phyloP scores from a whole-genome alignment of 108 stramenopile species.

The Epipyxis sp. region DNA sequence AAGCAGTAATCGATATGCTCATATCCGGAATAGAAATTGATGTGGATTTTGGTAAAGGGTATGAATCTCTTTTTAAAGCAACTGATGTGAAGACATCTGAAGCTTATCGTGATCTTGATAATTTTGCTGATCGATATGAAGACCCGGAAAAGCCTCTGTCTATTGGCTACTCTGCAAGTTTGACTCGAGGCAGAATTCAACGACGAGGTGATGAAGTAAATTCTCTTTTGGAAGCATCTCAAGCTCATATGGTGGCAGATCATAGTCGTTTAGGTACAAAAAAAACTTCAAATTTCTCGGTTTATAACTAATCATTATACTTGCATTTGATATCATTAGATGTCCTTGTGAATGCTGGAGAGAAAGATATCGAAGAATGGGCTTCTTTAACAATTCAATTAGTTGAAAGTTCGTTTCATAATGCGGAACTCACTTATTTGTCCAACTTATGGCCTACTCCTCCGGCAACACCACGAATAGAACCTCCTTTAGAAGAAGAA shows the following conservation, averaged over 20 bases:
- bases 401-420: conserved; percentile 2
- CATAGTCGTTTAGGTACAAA: no score
- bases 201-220: background rate
- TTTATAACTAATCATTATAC: no score
- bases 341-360: background rate
- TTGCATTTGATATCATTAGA: no score
- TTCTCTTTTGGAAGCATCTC: background rate
- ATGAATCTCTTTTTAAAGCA: background rate
- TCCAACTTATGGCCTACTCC: conserved; percentile 7
- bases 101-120: background rate
- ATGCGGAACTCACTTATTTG: background rate
- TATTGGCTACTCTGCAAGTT: background rate
- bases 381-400: background rate
- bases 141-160: background rate
- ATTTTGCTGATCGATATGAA: background rate
- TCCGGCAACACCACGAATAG: background rate
- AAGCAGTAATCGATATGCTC: background rate
- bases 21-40: conserved; percentile 12
- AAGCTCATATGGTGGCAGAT: background rate
- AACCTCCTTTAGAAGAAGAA: background rate
- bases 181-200: background rate
- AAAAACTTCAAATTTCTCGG: no score
- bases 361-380: conserved; percentile 12
- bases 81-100: background rate
- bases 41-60: background rate